A percentile compares a stretch with the other conserved stretches of the same genome.
Evolutionary conservation across 2,329 filamentous ascomycete species (phyloP).

Genomic region (Teratosphaeria gauchensis): DNA sequence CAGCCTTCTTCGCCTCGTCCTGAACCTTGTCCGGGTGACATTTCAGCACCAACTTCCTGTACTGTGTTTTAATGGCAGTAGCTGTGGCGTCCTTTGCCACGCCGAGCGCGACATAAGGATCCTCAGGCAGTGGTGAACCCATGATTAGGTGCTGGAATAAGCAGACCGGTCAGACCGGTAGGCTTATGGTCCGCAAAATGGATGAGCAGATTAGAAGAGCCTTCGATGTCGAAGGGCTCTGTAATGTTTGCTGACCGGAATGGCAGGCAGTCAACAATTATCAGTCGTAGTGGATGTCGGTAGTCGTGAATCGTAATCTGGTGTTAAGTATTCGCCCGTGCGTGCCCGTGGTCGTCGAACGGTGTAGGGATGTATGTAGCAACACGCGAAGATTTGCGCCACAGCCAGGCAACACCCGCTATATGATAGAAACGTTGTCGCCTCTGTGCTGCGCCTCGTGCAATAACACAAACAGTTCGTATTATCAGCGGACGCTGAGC

Average conservation of each 20-base stretch:
- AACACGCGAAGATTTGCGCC: background rate
- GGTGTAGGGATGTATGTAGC: background rate
- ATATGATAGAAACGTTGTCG: background rate
- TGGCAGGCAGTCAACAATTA: background rate
- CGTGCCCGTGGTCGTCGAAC: no score
- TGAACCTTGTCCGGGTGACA: conserved; percentile 61
- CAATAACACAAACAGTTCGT: background rate
- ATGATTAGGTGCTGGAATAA: conserved; percentile 1
- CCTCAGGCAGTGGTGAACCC: conserved; percentile 39
- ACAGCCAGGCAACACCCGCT: background rate
- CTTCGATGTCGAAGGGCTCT: background rate
- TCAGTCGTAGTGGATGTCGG: background rate
- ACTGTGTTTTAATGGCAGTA: conserved; percentile 78
- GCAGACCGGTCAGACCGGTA: background rate
- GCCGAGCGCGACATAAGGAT: conserved; percentile 76
- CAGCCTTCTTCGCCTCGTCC: conserved; percentile 62
- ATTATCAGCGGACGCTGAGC: background rate
- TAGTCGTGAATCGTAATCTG: background rate
- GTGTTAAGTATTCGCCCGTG: background rate
- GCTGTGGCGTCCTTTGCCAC: conserved; percentile 62
- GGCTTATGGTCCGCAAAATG: background rate
- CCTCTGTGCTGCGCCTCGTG: background rate
- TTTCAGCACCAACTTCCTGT: conserved; percentile 81
- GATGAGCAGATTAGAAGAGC: background rate
- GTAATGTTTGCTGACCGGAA: background rate